Evolutionary conservation across 495 filamentous ascomycete species (phyloP), one percentile per base, ranked within the genome.

Genomic region (Neurospora cerealis): DNA sequence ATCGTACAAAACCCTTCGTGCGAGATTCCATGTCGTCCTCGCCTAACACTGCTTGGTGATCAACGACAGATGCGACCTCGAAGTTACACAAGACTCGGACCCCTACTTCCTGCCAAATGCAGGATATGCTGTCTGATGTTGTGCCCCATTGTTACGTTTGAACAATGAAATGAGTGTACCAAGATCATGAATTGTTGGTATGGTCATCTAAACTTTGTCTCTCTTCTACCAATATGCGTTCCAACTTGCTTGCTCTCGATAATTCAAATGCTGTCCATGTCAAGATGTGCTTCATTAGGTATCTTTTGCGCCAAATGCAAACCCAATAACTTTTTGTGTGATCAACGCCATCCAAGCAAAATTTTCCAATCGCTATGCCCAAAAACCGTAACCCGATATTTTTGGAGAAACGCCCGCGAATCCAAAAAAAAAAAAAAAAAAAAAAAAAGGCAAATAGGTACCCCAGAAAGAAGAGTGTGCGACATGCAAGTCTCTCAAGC

Each of bases 401-500:
- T 66, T 66, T 62, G 13, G 1, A 66, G 24, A 32, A 17, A 66
- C 54, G 28, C 28, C 36, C 34, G 19, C 71, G 11, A 60, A 70
- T 37, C 69, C 24, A 48, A 9, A 32, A 44, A 21, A 46, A 41
- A 13, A 46, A 70, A 42, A 70, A 69, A 41, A 4, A 60, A n/a
- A 9, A 9, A 44, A 44, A 10, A 21, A 38, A 48, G 32, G 34
- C 24, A 69, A 46, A 34, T 41, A 24, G 15, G 44, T 54, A 69
- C 66, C 39, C 41, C 69, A 62, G 74, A 75, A 75, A 39, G 4
- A 10, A 70, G 21, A 69, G 48, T 24, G 69, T 34, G 11, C 38
- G 54, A 70, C 24, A 3, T 15, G 38, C 9, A 42, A 54, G 9
- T 69, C 54, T 38, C 36, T 80, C 69, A 79, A 44, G 81, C 79